Base-by-base conservation (phyloP, 495 filamentous ascomycete species). In the Trichocladium uniseriatum region DNA sequence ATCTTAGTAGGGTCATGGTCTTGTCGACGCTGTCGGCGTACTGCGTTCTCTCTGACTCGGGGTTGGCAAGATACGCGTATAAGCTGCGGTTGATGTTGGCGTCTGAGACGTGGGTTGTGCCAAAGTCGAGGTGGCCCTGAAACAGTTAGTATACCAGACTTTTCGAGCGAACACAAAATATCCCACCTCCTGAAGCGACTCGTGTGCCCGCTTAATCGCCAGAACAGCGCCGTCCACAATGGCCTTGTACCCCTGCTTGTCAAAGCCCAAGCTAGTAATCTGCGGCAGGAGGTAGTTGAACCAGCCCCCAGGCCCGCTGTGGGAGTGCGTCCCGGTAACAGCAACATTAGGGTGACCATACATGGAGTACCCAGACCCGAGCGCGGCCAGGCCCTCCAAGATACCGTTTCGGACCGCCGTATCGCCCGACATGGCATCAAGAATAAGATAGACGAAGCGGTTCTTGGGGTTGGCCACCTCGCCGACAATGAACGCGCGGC, bases 231-330 rank as follows among this genome's bases (percentile, higher is more conserved):
- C 91, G 49, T 95, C 82, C 1, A 98, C 89, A 52, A 95, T 84
- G 19, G 92, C 90, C 56, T 87, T 80, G 56, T 94, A 96, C 54
- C 83, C 87, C 62, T 94, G 87, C 62, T 78, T 79, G 64, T 88
- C 76, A 50, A 95, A 96, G 0, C 92, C 92, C 38, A 80, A 70
- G 49, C 83, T 89, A 0, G 92, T 95, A 52, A 98, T 80, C 61
- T 96, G 92, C 5, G 91, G 91, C 9, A 98, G 75, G 14, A 98
- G 77, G 62, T 98, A 98, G 58, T 98, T 98, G 58, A 92, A 79
- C 89, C 89, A 97, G 28, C 86, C 92, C 0, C 88, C 92, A 15
- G 91, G 89, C 0, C 88, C 91, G 28, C 89, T 86, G 64, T 98
- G 92, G 3, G 83, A 87, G 62, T 98, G 92, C 0, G 92, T 96